Conservation (phyloP, 2,329 filamentous ascomycete species). For the Apiospora koreana region DNA sequence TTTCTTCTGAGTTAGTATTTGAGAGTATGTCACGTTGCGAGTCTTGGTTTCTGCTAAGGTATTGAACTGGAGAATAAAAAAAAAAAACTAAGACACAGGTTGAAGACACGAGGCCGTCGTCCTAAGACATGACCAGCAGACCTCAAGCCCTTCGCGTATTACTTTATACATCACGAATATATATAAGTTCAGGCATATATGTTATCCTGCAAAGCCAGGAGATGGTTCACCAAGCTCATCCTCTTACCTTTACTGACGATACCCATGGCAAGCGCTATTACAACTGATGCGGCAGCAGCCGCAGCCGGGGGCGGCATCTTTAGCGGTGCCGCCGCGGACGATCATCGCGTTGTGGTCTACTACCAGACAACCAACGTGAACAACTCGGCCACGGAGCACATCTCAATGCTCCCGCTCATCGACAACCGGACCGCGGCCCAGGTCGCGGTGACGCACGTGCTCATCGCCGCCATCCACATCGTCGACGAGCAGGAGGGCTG, state of each 20-base stretch:
- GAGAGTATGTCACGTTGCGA: no score
- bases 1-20: no score
- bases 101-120: neutral
- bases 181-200: neutral
- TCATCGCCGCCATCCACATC: slow-evolving; percentile 84
- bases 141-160: slow-evolving; percentile 8
- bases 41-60: no score
- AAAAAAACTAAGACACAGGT: neutral
- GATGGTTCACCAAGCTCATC: neutral
- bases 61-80: no score
- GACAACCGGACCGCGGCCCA: slow-evolving; percentile 35
- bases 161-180: neutral
- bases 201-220: neutral
- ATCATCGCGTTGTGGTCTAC: slow-evolving; percentile 50
- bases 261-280: neutral
- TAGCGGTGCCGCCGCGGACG: slow-evolving; percentile 20
- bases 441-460: slow-evolving; percentile 72
- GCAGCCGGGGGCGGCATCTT: neutral
- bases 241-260: neutral
- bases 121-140: neutral
- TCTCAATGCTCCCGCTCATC: slow-evolving; percentile 56
- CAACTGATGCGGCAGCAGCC: neutral
- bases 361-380: slow-evolving; percentile 54
- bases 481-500: slow-evolving; percentile 56
- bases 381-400: slow-evolving; percentile 41